Base-by-base conservation (phyloP, 352 stramenopile species). In the Phytophthora citricola region DNA sequence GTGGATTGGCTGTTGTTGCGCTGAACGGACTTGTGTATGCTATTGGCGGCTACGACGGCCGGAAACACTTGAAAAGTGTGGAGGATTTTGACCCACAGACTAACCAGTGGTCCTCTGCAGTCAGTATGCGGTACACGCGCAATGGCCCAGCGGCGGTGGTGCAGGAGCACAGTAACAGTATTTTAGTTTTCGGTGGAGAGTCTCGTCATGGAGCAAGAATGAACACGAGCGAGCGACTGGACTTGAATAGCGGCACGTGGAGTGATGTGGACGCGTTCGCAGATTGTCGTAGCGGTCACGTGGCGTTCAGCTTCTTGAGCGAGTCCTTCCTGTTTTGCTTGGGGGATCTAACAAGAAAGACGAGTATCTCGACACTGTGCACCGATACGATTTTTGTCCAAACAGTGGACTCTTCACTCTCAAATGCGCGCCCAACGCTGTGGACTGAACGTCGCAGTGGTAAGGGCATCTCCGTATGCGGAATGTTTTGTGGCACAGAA, bases 281-380 rank as follows among this genome's bases (percentile, higher is more conserved):
- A 10, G 82, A 90, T 62, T 84, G 71, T 31, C 79, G 83, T 14
- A 91, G 85, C 38, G 85, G 85, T 27, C 85, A 93, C 29, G 81
- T 79, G 3, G 85, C 82, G 0, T 72, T 89, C 26, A 76, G 75
- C 5, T 83, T 90, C 53, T 59, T 91, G 4, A 69, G 73, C 8
- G 80, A 91, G 39, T 88, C 81, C 26, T 93, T 90, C 24, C 44
- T 91, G n/a, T 91, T 90, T 52, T 83, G 73, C 24, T 55, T 91
- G 6, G 85, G 85, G 85, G 85, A n/a, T 90, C 85, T 27, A 90
- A 90, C 64, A 87, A 89, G 55, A 89, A 90, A 41, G 84, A 93
- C 58, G 82, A 90, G 60, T 90, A 91, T 46, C 43, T 91, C 47
- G 78, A 89, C 48, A 72, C 78, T 8, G 85, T 93, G 10, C 81